Evolutionary conservation across 352 stramenopile genomes (phyloP).

Genomic region (Phytophthora aleatoria): DNA sequence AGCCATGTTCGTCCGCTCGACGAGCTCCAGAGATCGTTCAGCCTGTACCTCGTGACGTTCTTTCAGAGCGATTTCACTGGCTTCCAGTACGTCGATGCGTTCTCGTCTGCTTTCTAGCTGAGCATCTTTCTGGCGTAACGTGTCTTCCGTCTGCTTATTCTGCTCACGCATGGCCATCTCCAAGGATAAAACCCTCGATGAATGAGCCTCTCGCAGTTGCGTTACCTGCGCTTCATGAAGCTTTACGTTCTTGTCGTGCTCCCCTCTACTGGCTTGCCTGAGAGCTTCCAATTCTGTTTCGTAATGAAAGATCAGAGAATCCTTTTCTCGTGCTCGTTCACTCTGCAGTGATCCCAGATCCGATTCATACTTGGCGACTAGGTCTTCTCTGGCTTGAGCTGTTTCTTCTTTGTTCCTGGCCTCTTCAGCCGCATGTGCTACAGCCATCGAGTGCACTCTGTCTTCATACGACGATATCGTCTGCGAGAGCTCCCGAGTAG

Average conservation of each 20-base stretch:
- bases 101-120: conserved; percentile 32
- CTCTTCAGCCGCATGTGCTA: conserved; percentile 24
- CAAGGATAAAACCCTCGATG: conserved; percentile 41
- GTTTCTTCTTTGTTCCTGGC: conserved; percentile 16
- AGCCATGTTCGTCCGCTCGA: conserved; percentile 51
- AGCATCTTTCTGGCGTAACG: conserved; percentile 15
- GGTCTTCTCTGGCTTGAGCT: conserved; percentile 13
- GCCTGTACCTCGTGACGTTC: conserved; percentile 17
- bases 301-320: conserved; percentile 42
- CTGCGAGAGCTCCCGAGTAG: conserved; percentile 30
- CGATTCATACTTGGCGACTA: conserved; percentile 37
- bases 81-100: conserved; percentile 33
- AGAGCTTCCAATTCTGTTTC: conserved; percentile 55
- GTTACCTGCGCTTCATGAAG: conserved; percentile 34
- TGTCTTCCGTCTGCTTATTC: conserved; percentile 36
- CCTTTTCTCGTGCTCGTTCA: conserved; percentile 25
- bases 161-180: conserved; percentile 56
- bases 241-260: conserved; percentile 37
- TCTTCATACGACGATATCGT: conserved; percentile 30
- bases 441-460: conserved; percentile 14
- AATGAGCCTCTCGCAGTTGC: conserved; percentile 54
- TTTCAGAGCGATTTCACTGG: conserved; percentile 19
- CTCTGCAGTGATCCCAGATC: conserved; percentile 27
- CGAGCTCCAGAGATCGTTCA: conserved; percentile 24
- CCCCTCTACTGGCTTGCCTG: conserved; percentile 37